Evolutionary conservation across 768 basidiomycete species (phyloP).

Genomic region (Auriscalpium orientale): DNA sequence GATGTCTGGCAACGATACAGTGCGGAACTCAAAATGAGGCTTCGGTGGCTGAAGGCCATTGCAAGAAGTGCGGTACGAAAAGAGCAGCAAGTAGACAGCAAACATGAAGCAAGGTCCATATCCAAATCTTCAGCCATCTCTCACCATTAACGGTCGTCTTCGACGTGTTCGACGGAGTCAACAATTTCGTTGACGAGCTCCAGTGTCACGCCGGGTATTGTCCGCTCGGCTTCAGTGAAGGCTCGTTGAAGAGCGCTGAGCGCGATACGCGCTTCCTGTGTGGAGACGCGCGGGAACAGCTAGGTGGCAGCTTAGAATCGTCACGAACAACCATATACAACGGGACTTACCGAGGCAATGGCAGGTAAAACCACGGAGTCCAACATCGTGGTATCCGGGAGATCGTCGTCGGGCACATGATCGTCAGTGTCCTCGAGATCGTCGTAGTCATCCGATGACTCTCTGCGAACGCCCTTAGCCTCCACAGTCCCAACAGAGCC

Average conservation of each 20-base stretch:
- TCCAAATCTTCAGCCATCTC: too few species aligned
- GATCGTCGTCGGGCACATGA: conserved; percentile 39
- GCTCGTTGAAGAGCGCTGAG: conserved; percentile 84
- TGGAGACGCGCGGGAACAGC: conserved; percentile 88
- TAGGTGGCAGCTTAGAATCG: conserved; percentile 25
- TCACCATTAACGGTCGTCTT: conserved; percentile 51
- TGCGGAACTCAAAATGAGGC: background rate
- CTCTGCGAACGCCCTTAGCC: conserved; percentile 29
- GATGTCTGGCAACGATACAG: conserved; percentile 7
- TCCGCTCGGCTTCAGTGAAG: conserved; percentile 90
- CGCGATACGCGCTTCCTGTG: conserved; percentile 84
- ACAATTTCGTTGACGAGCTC: conserved; percentile 93
- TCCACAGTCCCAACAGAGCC: conserved; percentile 19
- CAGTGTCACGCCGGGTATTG: conserved; percentile 90
- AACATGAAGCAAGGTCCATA: background rate
- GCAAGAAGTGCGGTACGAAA: background rate
- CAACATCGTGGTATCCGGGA: conserved; percentile 86
- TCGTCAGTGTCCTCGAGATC: conserved; percentile 54
- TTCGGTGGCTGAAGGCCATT: background rate
- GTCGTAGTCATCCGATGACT: conserved; percentile 56
- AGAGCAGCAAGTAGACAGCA: background rate
- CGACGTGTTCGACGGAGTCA: conserved; percentile 86
- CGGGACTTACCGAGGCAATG: conserved; percentile 79
- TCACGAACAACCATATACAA: background rate
- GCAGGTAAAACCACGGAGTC: conserved; percentile 94